Conservation (phyloP, 192 early-diverging fungal species). For the Martensiomyces pterosporus region DNA sequence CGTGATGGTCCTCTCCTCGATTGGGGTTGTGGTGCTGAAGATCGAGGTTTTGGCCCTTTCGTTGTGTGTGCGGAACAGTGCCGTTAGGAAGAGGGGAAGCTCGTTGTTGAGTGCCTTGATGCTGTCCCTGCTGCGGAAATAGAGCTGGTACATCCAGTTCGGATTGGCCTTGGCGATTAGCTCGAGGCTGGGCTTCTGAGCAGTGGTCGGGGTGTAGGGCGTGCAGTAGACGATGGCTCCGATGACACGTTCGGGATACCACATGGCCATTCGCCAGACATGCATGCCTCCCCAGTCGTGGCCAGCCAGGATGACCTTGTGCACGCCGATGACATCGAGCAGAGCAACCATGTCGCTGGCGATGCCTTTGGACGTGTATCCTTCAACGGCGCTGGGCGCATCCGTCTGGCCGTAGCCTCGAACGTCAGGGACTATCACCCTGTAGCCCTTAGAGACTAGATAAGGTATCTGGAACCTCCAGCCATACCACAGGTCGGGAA, state of each 20-base stretch:
- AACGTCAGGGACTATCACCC: constrained; percentile 53
- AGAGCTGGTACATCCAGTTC: constrained; percentile 54
- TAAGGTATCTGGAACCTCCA: constrained; percentile 34
- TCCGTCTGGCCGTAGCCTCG: constrained; percentile 56
- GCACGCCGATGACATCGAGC: constrained; percentile 54
- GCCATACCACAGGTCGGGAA: neutral
- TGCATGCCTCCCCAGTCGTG: constrained; percentile 67
- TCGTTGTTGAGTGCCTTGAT: constrained; percentile 49
- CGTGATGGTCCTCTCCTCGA: constrained; percentile 2
- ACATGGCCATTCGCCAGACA: constrained; percentile 54
- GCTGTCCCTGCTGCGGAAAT: constrained; percentile 26
- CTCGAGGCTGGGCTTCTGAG: constrained; percentile 36
- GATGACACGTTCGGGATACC: constrained; percentile 57
- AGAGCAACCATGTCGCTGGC: constrained; percentile 53
- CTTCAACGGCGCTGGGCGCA: constrained; percentile 19
- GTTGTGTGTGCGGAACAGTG: constrained; percentile 19
- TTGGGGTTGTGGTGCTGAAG: neutral
- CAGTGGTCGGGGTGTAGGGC: constrained; percentile 48
- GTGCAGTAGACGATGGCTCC: constrained; percentile 54
- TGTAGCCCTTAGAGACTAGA: constrained; percentile 53
- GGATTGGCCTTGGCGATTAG: constrained; percentile 47
- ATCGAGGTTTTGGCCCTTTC: neutral
- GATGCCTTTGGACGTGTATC: constrained; percentile 52
- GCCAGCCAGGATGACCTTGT: constrained; percentile 54
- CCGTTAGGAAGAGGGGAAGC: constrained; percentile 20